A percentile compares a stretch with the other conserved stretches of the same genome.
These are phyloP conservation scores for Yamadazyma takamatsuzukensis DNA, from an alignment of 805 yeast species.

Conservation along the genomic window DNA sequence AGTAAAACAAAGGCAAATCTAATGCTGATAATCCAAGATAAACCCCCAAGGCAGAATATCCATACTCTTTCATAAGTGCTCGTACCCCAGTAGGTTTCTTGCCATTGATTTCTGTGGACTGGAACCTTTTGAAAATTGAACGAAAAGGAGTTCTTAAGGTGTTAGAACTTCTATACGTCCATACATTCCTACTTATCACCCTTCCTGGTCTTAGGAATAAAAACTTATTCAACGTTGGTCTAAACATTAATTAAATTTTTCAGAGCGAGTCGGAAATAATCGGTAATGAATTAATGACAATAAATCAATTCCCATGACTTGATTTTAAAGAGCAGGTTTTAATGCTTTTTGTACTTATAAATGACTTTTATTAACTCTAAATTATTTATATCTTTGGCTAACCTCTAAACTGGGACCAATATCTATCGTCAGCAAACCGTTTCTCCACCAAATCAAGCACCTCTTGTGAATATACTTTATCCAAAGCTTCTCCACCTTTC, in stretches of 20 bases:
- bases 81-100: conserved; percentile 48
- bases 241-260: too few species aligned
- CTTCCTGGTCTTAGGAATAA: too few species aligned
- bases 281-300: too few species aligned
- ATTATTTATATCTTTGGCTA: not conserved
- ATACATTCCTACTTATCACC: too few species aligned
- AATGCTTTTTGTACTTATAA: not conserved
- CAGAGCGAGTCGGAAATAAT: too few species aligned
- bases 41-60: conserved; percentile 86
- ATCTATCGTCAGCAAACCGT: conserved; percentile 72
- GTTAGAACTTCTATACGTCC: too few species aligned
- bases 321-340: too few species aligned
- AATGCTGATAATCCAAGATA: conserved; percentile 69
- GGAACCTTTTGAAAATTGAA: not conserved
- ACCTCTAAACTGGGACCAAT: conserved; percentile 53
- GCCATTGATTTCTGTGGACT: too few species aligned
- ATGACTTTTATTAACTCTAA: not conserved
- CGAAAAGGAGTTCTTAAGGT: too few species aligned
- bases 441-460: conserved; percentile 54
- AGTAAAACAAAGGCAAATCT: conserved; percentile 80
- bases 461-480: conserved; percentile 60
- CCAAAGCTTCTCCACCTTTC: conserved; percentile 58
- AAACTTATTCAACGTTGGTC: too few species aligned
- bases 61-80: conserved; percentile 77
- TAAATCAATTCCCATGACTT: too few species aligned